These are phyloP conservation scores for Exobasidium cylindrosporum DNA, from an alignment of 1,284 basidiomycete genomes.

Conservation along the genomic window DNA sequence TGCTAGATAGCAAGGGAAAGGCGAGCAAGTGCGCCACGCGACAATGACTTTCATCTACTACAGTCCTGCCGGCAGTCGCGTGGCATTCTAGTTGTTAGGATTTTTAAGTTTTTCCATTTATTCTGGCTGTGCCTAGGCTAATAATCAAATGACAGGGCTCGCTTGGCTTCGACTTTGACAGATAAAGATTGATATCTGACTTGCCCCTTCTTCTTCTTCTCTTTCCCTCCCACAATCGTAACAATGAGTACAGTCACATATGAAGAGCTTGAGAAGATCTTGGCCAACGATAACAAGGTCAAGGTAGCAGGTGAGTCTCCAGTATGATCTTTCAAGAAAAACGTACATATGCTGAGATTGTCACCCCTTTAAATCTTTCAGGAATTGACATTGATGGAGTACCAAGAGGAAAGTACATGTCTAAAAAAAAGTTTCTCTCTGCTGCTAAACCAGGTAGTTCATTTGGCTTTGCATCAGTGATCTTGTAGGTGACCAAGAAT, in stretches of 20 bases:
- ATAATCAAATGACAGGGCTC: no score
- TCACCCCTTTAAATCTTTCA: constrained; percentile 11
- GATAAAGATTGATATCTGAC: no score
- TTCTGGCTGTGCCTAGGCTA: no score
- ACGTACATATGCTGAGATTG: no score
- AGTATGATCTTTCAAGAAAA: no score
- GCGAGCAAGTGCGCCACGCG: no score
- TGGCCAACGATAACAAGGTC: constrained; percentile 73
- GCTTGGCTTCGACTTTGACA: no score
- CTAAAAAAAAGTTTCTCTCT: constrained; percentile 85
- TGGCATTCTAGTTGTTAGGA: no score
- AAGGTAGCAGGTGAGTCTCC: constrained; percentile 80
- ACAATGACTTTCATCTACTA: no score
- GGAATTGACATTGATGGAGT: constrained; percentile 69
- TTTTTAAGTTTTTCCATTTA: no score
- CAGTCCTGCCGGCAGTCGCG: no score
- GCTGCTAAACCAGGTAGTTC: constrained; percentile 72
- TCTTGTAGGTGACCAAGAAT: constrained; percentile 34
- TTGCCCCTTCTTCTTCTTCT: neutral
- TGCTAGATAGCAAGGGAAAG: no score
- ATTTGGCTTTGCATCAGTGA: constrained; percentile 42
- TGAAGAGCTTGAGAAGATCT: constrained; percentile 40
- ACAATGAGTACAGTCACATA: constrained; percentile 23
- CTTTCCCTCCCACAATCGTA: constrained; percentile 11
- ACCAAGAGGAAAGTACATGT: constrained; percentile 89